Conservation (phyloP, 345 rosid genomes). For the Citrus reticulata region DNA sequence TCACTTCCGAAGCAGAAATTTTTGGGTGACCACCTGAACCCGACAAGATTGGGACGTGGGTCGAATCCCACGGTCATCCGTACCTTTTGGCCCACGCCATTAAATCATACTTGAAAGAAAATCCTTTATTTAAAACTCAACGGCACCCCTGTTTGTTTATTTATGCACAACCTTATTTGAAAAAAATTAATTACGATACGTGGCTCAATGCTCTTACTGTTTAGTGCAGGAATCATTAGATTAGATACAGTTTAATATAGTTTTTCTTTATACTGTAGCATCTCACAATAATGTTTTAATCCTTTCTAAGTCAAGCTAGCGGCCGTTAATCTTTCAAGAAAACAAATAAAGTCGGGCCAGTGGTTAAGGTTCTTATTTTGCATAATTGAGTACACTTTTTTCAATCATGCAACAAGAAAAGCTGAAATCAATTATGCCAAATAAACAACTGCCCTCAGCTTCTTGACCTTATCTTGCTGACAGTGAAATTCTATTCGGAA, state of each 20-base stretch:
- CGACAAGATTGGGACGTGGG: slow-evolving; percentile 11
- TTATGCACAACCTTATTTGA: no score
- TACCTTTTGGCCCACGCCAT: slow-evolving; percentile 1
- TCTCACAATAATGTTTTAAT: not conserved
- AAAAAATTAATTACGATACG: not conserved
- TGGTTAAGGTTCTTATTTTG: not conserved
- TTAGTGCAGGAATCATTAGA: not conserved
- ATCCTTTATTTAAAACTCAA: not conserved
- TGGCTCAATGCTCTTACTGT: slow-evolving; percentile 10
- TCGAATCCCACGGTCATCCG: slow-evolving; percentile 4
- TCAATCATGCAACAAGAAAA: not conserved
- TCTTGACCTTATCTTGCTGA: not conserved
- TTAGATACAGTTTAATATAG: not conserved
- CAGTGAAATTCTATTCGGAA: not conserved
- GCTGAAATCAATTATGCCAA: not conserved
- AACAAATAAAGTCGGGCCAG: not conserved
- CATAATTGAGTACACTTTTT: not conserved
- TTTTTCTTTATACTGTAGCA: not conserved
- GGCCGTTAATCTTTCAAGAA: not conserved
- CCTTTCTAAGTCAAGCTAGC: slow-evolving; percentile 1
- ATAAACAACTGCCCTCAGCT: not conserved
- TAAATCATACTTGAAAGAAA: not conserved
- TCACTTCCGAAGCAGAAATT: not conserved
- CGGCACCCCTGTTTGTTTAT: not conserved
- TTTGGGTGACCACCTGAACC: slow-evolving; percentile 1